Base-by-base conservation (phyloP, 768 basidiomycete species). In the Tricholomella constricta region DNA sequence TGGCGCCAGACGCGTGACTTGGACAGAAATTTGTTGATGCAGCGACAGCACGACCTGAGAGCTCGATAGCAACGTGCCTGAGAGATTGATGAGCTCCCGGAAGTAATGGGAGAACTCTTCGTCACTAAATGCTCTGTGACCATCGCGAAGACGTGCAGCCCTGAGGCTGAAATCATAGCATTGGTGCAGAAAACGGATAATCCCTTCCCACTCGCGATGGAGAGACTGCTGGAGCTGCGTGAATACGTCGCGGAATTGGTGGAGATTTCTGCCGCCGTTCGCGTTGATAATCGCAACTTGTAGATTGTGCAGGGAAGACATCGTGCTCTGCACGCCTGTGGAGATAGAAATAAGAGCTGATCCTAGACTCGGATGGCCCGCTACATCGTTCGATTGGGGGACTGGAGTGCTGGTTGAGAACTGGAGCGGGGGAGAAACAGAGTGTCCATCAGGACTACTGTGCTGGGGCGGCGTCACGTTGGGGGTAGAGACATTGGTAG, bases 201-300 rank as follows among this genome's bases (percentile, higher is more conserved):
- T 37, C 25, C 17, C 5, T 29, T 34, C n/a, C 54, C 47, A 55
- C 20, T 55, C 43, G 22, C 37, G 37, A 29, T 36, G 29, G n/a
- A 55, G 35, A 2, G 43, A 50, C 17, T 9, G 47, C 7, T 40
- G 47, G 5, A 55, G 14, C 34, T 45, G 29, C 42, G 29, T 41
- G 35, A 49, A 50, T 1, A 19, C 7, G 22, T 49, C 45, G 19
- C 22, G 47, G 14, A 48, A 26, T 35, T 27, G 50, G 22, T 6
- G 34, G 11, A 22, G 11, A 25, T 52, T 38, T 46, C 41, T 22
- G 56, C 54, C 45, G 15, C 42, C 11, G 27, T 52, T 46, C 9
- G 50, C 55, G 25, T 56, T 56, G 32, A 56, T 36, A 2, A 31
- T 32, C 19, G 55, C 55, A 7, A 41, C 44, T 32, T 57, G 45